phyloP scores from a whole-genome alignment of 345 rosid species.

The Acer campestre region DNA sequence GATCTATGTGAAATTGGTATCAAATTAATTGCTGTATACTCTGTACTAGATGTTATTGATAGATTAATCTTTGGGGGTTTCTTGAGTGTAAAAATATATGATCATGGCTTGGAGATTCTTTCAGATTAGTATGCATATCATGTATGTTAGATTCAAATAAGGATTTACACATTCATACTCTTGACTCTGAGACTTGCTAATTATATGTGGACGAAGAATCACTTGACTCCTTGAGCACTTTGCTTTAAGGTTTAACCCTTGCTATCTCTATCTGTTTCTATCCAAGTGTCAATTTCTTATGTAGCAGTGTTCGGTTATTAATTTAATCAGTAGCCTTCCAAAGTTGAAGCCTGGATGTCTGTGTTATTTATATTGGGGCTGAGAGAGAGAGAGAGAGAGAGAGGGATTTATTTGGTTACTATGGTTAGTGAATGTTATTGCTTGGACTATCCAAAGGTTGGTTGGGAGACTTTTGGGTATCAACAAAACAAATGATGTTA shows the following conservation, averaged over 20 bases:
- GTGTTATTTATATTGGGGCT: neutral
- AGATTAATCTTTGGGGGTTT: neutral
- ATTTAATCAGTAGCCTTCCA: neutral
- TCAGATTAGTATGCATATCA: neutral
- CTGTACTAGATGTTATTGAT: neutral
- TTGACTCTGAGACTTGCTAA: neutral
- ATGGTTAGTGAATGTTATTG: neutral
- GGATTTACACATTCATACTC: neutral
- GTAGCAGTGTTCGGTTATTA: neutral
- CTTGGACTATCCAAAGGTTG: neutral
- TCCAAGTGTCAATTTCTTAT: neutral
- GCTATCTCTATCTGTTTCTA: neutral
- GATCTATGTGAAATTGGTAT: neutral
- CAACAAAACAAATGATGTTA: neutral
- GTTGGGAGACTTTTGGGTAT: neutral
- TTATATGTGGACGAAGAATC: neutral
- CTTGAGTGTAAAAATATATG: neutral
- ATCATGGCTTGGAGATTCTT: neutral
- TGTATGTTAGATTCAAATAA: neutral
- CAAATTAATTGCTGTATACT: neutral
- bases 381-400: neutral
- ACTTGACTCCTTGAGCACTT: neutral
- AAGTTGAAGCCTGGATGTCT: conserved; percentile 3
- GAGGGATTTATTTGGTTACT: neutral
- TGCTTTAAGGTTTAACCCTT: neutral